phyloP scores from a whole-genome alignment of 176 grass and related monocot genomes.

The Tuctoria greenei region DNA sequence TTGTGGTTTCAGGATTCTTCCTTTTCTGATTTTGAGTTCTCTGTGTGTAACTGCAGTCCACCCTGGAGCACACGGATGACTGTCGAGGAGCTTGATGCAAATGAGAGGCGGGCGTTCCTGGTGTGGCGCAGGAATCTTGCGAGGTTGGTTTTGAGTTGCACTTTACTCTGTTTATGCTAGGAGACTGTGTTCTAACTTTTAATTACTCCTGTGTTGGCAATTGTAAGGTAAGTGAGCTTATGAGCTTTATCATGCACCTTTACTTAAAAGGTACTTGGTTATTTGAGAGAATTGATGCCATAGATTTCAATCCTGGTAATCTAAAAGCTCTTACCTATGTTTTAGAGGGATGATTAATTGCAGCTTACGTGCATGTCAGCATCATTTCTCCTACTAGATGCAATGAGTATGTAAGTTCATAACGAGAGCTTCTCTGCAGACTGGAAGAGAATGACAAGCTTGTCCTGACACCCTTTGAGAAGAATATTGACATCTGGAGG shows the following conservation, averaged over 20 bases:
- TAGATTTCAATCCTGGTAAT: background rate
- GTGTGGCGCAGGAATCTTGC: conserved; percentile 86
- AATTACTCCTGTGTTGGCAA: background rate
- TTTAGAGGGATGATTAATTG: background rate
- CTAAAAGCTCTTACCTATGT: background rate
- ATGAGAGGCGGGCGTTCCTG: conserved; percentile 70
- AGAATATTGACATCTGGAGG: conserved; percentile 98
- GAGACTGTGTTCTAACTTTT: background rate
- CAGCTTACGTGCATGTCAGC: background rate
- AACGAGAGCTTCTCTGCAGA: conserved; percentile 33
- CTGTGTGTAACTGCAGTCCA: conserved; percentile 45
- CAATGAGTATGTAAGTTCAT: background rate
- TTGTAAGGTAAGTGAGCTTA: background rate
- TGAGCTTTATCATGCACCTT: background rate
- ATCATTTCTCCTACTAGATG: background rate
- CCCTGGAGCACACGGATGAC: conserved; percentile 72
- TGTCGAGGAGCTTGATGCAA: conserved; percentile 69
- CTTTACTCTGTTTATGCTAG: background rate
- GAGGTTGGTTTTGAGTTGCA: conserved; percentile 40
- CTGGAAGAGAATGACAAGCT: conserved; percentile 91
- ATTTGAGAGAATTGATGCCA: background rate
- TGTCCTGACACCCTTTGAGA: conserved; percentile 92
- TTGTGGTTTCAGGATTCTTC: background rate
- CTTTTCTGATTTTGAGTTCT: background rate
- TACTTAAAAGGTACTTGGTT: background rate